Evolutionary conservation across 768 basidiomycete species (phyloP).

Genomic region (Termitomyces titanicus): DNA sequence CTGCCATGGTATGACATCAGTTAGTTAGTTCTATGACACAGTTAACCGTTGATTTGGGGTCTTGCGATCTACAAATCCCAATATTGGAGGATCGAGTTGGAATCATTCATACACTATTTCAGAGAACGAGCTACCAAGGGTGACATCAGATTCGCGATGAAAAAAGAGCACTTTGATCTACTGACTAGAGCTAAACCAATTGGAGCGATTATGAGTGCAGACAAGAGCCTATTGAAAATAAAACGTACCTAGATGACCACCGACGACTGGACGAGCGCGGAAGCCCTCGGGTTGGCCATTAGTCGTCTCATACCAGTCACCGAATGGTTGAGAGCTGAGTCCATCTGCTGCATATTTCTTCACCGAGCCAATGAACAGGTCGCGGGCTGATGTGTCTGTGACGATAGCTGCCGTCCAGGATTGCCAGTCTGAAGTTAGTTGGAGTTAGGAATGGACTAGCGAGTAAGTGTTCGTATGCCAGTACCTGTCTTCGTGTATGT

Average conservation of each 20-base stretch:
- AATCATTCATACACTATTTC: not conserved
- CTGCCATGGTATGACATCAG: not conserved
- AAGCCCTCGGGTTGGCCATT: constrained; percentile 47
- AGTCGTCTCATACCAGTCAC: constrained; percentile 57
- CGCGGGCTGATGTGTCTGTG: constrained; percentile 40
- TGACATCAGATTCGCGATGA: constrained; percentile 1
- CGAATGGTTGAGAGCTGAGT: constrained; percentile 34
- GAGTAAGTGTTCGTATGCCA: not conserved
- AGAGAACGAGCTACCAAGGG: constrained; percentile 1
- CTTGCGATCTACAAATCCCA: too few relatives aligned
- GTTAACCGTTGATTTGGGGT: not conserved
- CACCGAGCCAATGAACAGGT: constrained; percentile 49
- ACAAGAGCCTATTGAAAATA: not conserved
- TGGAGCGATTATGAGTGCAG: not conserved
- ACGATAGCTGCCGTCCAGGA: constrained; percentile 55
- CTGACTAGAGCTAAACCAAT: constrained; percentile 6
- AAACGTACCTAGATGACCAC: constrained; percentile 46
- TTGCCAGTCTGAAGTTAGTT: constrained; percentile 45
- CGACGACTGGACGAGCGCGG: constrained; percentile 57
- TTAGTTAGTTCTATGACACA: not conserved
- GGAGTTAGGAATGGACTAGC: not conserved
- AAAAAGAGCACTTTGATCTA: not conserved
- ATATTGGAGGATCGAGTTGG: too few relatives aligned
- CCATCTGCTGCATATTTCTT: constrained; percentile 49
- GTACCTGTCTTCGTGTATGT: constrained; percentile 56